Evolutionary conservation across 108 stramenopile species (phyloP).

Genomic region (Cyclotella distinguenda): DNA sequence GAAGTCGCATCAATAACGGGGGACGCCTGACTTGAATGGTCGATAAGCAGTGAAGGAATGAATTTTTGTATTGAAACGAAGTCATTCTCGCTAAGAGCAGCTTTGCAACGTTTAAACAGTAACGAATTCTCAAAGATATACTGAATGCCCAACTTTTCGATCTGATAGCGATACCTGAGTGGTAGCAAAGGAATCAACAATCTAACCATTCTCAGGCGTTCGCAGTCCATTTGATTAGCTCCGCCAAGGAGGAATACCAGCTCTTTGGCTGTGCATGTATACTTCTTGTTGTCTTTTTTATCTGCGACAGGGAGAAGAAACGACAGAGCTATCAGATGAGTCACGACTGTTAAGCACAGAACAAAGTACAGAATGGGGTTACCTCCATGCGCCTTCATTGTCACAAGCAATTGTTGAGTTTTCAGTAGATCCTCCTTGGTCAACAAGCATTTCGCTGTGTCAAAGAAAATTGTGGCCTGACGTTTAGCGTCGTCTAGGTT

Average conservation of each 20-base stretch:
- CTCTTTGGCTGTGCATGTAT: conserved; percentile 37
- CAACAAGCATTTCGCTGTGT: conserved; percentile 31
- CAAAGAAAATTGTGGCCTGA: conserved; percentile 51
- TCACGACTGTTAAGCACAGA: conserved; percentile 3
- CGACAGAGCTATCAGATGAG: neutral
- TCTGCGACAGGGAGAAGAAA: neutral
- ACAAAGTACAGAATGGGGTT: conserved; percentile 2
- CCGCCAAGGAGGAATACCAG: conserved; percentile 25
- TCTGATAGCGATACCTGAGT: conserved; percentile 40
- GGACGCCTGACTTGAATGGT: conserved; percentile 7
- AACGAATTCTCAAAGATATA: conserved; percentile 47
- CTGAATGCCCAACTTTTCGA: conserved; percentile 46
- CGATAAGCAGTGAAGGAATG: conserved; percentile 26
- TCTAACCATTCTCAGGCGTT: conserved; percentile 47
- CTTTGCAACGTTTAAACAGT: conserved; percentile 39
- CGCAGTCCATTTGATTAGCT: conserved; percentile 3
- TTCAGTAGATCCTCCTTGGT: conserved; percentile 51
- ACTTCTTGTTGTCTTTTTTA: conserved; percentile 18
- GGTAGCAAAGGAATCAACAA: conserved; percentile 67
- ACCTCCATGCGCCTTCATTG: conserved; percentile 65
- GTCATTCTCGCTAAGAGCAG: conserved; percentile 18
- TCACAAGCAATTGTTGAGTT: conserved; percentile 56
- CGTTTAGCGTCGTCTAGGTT: conserved; percentile 24
- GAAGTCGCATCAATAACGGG: neutral
- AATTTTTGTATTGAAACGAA: conserved; percentile 27